A percentile compares a stretch with the other conserved stretches of the same genome.
phyloP scores from a whole-genome alignment of 2,329 filamentous ascomycete species.

The Exophiala calicioides region DNA sequence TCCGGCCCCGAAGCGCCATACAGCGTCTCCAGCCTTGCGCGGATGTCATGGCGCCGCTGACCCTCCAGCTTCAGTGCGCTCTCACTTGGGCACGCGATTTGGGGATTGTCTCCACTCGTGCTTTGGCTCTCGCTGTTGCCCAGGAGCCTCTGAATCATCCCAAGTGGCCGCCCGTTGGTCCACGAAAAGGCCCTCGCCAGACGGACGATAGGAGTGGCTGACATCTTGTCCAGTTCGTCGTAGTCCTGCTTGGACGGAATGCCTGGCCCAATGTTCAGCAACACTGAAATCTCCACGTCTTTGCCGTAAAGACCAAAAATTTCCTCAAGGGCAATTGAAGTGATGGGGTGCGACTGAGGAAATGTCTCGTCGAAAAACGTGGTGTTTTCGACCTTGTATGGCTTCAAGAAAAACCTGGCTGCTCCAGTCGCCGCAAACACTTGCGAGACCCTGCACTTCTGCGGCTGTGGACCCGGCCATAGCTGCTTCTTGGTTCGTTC shows the following conservation, averaged over 20 bases:
- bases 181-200: conserved; percentile 19
- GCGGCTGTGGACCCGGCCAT: conserved; percentile 6
- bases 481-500: not conserved
- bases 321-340: conserved; percentile 19
- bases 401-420: conserved; percentile 16
- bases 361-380: conserved; percentile 20
- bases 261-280: conserved; percentile 20
- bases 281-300: conserved; percentile 14
- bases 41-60: conserved; percentile 17
- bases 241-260: conserved; percentile 16
- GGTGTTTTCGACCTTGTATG: conserved; percentile 10
- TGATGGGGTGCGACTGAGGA: conserved; percentile 20
- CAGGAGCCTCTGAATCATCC: conserved; percentile 2
- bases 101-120: not conserved
- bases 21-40: conserved; percentile 7
- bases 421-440: conserved; percentile 16
- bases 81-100: conserved; percentile 8
- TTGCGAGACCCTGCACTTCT: conserved; percentile 7
- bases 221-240: conserved; percentile 16
- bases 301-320: conserved; percentile 10
- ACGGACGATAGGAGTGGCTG: conserved; percentile 9
- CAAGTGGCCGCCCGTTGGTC: conserved; percentile 5
- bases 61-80: conserved; percentile 13
- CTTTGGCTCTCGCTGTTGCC: not conserved
- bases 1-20: conserved; percentile 11